Evolutionary conservation across 225 moss, liverwort and hornwort species (phyloP).

Genomic region (Ulota crispa): DNA sequence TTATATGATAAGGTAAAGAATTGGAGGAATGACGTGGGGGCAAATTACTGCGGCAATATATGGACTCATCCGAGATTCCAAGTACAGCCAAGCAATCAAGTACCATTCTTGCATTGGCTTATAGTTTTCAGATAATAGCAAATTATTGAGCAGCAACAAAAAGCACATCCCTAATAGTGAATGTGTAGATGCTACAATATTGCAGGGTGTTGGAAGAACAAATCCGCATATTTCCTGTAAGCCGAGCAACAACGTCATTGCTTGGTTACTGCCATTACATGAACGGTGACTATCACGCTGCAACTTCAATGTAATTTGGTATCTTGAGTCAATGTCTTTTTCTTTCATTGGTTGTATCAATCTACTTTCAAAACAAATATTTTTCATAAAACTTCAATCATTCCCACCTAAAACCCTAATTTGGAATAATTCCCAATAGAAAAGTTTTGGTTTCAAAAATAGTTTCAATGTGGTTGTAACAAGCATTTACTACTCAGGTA

Average conservation of each 20-base stretch:
- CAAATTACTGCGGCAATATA: conserved; percentile 65
- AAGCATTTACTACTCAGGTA: conserved; percentile 41
- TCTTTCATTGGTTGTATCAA: background rate
- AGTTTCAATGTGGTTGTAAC: background rate
- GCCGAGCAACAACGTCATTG: conserved; percentile 64
- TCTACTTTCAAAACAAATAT: background rate
- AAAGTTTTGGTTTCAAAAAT: background rate
- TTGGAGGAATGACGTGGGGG: conserved; percentile 68
- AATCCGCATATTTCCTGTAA: conserved; percentile 46
- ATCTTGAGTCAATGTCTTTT: background rate
- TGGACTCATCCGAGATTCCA: conserved; percentile 61
- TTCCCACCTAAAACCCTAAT: background rate
- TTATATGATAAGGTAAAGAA: background rate
- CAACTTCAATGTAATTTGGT: conserved; percentile 57
- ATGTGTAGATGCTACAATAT: background rate
- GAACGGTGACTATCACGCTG: conserved; percentile 70
- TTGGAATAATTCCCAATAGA: background rate
- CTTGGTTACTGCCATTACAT: conserved; percentile 88
- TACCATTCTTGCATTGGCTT: conserved; percentile 5
- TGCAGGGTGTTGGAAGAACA: conserved; percentile 66
- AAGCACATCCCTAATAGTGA: background rate
- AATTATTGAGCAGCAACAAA: background rate
- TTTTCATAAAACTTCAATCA: background rate
- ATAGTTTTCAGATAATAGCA: background rate
- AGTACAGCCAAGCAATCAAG: conserved; percentile 61